phyloP scores from a whole-genome alignment of 78 protist genomes.

The Chrysochromulina tobinii region DNA sequence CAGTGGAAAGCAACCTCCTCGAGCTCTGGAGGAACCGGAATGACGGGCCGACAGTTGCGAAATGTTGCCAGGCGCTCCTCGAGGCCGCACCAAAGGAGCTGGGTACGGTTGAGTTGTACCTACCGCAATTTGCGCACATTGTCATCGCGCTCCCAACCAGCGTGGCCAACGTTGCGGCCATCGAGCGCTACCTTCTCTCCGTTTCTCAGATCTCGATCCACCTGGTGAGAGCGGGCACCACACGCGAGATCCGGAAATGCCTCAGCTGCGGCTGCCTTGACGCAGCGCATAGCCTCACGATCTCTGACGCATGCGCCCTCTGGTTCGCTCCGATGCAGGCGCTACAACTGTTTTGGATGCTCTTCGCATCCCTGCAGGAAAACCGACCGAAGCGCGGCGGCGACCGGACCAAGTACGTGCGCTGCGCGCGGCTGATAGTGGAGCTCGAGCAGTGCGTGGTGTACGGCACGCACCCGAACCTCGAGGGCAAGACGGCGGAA shows the following conservation, averaged over 20 bases:
- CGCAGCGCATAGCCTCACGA: too few species aligned
- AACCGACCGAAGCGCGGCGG: not conserved
- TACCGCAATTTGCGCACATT: not conserved
- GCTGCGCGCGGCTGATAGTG: not conserved
- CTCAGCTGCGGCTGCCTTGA: too few species aligned
- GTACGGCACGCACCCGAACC: not conserved
- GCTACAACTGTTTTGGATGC: not conserved
- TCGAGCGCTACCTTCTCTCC: not conserved
- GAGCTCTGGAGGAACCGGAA: too few species aligned
- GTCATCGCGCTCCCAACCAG: not conserved
- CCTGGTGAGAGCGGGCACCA: not conserved
- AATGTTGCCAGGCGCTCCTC: not conserved
- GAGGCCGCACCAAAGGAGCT: too few species aligned
- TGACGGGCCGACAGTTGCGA: too few species aligned
- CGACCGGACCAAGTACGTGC: not conserved
- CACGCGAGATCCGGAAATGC: too few species aligned
- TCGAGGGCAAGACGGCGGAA: not conserved
- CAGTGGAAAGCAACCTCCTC: too few species aligned
- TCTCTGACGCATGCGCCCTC: too few species aligned
- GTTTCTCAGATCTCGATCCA: not conserved
- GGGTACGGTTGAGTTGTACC: not conserved
- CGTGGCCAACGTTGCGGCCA: not conserved
- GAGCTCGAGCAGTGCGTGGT: constrained; percentile 8
- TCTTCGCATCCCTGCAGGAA: not conserved
- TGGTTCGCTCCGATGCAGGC: not conserved